Evolutionary conservation across 345 rosid genomes (phyloP).

Genomic region (Populus alba): DNA sequence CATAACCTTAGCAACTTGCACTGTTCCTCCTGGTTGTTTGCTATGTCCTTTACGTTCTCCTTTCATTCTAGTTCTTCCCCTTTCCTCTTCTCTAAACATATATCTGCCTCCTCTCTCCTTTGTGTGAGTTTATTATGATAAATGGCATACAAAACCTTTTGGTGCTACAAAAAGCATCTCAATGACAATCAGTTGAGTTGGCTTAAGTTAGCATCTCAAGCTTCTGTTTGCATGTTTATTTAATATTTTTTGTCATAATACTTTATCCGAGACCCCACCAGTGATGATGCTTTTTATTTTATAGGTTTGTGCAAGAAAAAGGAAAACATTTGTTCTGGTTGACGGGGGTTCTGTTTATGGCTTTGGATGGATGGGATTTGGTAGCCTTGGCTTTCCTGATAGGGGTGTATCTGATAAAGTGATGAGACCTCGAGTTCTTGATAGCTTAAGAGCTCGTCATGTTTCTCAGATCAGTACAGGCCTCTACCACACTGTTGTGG

Average conservation of each 20-base stretch:
- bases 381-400: constrained; percentile 92
- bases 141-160: neutral
- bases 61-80: neutral
- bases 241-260: neutral
- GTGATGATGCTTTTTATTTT: constrained; percentile 5
- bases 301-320: constrained; percentile 94
- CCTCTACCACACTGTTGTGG: constrained; percentile 78
- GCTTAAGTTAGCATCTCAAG: neutral
- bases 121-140: neutral
- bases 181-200: neutral
- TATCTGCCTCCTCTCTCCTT: neutral
- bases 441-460: constrained; percentile 59
- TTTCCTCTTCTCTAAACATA: neutral
- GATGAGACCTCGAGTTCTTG: constrained; percentile 61
- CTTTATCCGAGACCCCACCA: neutral
- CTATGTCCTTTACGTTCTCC: neutral
- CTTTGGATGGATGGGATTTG: constrained; percentile 86
- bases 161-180: neutral
- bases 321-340: constrained; percentile 84
- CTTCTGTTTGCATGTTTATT: neutral
- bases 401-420: constrained; percentile 72
- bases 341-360: constrained; percentile 75
- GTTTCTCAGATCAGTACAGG: constrained; percentile 92
- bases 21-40: neutral
- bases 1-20: neutral